These are phyloP conservation scores for Lepidium aucheri DNA, from an alignment of 345 rosid species.

Conservation along the genomic window DNA sequence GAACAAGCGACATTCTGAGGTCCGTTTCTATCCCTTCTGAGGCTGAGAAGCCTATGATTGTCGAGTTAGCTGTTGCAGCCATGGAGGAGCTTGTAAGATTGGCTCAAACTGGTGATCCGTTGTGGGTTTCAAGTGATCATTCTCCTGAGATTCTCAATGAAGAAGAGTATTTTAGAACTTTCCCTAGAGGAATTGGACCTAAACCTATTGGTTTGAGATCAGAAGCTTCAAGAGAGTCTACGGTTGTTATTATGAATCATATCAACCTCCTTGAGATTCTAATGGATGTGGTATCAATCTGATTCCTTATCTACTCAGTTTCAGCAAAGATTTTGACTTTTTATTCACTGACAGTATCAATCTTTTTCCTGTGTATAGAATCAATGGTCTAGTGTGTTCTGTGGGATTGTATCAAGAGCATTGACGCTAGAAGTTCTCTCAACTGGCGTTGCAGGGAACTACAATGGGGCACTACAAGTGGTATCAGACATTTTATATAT, in stretches of 20 bases:
- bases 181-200: slow-evolving; percentile 81
- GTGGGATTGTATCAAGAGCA: slow-evolving; percentile 85
- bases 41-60: slow-evolving; percentile 82
- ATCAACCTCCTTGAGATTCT: slow-evolving; percentile 80
- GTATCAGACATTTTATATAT: slow-evolving; percentile 24
- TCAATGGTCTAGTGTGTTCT: slow-evolving; percentile 82
- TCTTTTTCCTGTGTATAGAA: slow-evolving; percentile 32
- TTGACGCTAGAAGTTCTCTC: slow-evolving; percentile 88
- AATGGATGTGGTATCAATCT: slow-evolving; percentile 74
- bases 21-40: slow-evolving; percentile 55
- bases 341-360: background rate
- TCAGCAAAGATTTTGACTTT: background rate
- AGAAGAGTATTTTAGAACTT: slow-evolving; percentile 69
- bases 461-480: slow-evolving; percentile 97
- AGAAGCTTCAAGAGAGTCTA: slow-evolving; percentile 83
- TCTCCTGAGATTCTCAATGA: slow-evolving; percentile 50
- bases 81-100: slow-evolving; percentile 90
- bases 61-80: slow-evolving; percentile 89
- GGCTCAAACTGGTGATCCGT: slow-evolving; percentile 71
- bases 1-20: slow-evolving; percentile 50
- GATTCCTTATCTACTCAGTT: background rate
- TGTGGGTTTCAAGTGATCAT: slow-evolving; percentile 55
- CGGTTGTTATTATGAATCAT: slow-evolving; percentile 79
- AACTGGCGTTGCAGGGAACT: slow-evolving; percentile 96
- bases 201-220: slow-evolving; percentile 63